Base-by-base conservation (phyloP, 208 protist species). In the Leishmania martiniquensis region DNA sequence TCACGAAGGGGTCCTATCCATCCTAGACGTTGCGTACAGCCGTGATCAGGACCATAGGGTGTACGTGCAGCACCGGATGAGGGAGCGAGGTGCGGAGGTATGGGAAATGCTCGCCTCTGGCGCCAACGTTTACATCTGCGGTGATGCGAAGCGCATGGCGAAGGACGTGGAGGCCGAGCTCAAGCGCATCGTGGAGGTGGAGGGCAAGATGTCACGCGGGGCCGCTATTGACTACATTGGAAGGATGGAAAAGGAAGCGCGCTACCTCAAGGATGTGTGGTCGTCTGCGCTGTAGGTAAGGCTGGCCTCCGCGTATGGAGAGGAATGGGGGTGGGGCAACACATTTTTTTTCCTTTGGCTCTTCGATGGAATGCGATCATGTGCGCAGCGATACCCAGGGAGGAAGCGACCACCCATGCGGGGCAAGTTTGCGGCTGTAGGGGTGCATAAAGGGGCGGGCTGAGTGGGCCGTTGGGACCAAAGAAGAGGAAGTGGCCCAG, bases 41-140 rank as follows among this genome's bases (percentile, higher is more conserved):
- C 90, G 94, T 42, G 92, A 97, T 39, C 86, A 95, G 62, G 72
- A 68, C 15, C 72, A 95, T 66, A 97, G 94, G 83, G 82, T 97
- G 7, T 98, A 98, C 79, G 95, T 98, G 39, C 96, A 98, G 84
- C 88, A 98, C 84, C 89, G 88, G 44, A 22, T 98, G n/a, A 81
- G 81, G 74, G 85, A 83, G 49, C 84, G 88, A 25, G 84, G 74
- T 17, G 52, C 79, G 51, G 86, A 93, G 81, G 75, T 98, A 74
- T 97, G 90, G 87, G 89, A 93, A 29, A 81, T 96, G 78, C 69
- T 98, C 17, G 55, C 72, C 17, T 34, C 87, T 2, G 85, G 90
- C 6, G 97, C 87, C n/a, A 95, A 95, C 76, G 37, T 98, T 17
- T 98, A 97, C 79, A 76, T 98, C 17, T 98, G 95, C 76, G 97